phyloP scores from a whole-genome alignment of 768 basidiomycete genomes.

The Psilocybe cyanescens region DNA sequence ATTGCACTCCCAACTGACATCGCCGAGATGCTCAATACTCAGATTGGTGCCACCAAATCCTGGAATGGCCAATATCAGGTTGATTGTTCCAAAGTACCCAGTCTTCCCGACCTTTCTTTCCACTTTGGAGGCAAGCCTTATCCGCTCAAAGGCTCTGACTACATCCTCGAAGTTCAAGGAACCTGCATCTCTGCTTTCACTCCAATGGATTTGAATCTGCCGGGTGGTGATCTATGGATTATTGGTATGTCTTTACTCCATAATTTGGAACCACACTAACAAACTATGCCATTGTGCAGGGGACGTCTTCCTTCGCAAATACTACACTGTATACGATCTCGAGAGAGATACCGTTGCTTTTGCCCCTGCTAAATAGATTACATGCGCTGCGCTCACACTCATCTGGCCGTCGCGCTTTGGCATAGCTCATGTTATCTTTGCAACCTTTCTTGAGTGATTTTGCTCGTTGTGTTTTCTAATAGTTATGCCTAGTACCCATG shows the following conservation, averaged over 20 bases:
- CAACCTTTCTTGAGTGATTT: neutral
- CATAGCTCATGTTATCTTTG: neutral
- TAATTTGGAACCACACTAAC: neutral
- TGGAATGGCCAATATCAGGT: conserved; percentile 98
- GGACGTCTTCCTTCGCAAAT: conserved; percentile 91
- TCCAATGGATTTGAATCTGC: conserved; percentile 86
- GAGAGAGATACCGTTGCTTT: conserved; percentile 84
- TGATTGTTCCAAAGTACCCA: conserved; percentile 83
- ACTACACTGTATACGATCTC: conserved; percentile 89
- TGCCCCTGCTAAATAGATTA: conserved; percentile 42
- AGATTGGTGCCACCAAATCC: conserved; percentile 91
- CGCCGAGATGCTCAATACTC: conserved; percentile 96
- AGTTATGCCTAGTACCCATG: neutral
- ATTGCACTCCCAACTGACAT: conserved; percentile 94
- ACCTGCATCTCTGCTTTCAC: conserved; percentile 95
- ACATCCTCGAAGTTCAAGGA: conserved; percentile 87
- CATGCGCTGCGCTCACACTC: neutral
- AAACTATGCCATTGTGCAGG: conserved; percentile 39
- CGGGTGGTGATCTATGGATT: conserved; percentile 85
- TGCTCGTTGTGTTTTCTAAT: neutral
- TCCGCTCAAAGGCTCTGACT: conserved; percentile 81
- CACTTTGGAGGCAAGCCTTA: conserved; percentile 82
- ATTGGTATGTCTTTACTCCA: conserved; percentile 56
- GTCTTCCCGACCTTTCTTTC: conserved; percentile 84
- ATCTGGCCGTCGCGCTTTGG: neutral